A percentile compares a stretch with the other conserved stretches of the same genome.
These are phyloP conservation scores for Chlamydomonas incerta DNA, from an alignment of 139 green algal species.

Conservation along the genomic window DNA sequence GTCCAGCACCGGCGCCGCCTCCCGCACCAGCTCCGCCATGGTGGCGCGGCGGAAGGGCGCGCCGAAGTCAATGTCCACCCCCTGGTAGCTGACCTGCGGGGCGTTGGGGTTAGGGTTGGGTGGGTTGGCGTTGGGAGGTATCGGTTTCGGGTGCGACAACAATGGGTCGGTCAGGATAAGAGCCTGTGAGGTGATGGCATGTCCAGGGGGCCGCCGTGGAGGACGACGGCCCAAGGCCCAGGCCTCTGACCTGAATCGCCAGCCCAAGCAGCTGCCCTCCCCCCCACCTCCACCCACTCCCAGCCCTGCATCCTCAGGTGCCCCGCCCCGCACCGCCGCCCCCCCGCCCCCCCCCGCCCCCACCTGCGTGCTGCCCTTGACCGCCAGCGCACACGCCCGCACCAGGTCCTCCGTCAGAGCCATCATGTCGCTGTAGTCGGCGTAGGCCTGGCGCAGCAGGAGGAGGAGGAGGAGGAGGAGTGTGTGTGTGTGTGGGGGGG, in stretches of 20 bases:
- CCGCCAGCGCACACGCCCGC: conserved; percentile 58
- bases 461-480: background rate
- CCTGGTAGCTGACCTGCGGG: conserved; percentile 83
- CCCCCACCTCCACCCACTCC: no score
- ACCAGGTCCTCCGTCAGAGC: conserved; percentile 93
- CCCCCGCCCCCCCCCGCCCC: background rate
- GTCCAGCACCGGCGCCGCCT: conserved; percentile 68
- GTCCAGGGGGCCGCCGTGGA: no score
- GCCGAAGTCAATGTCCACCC: conserved; percentile 80
- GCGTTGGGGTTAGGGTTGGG: no score
- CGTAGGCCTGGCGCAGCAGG: conserved; percentile 83
- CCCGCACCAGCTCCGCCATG: conserved; percentile 93
- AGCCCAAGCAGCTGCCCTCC: no score
- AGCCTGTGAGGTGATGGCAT: no score
- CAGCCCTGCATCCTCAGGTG: background rate
- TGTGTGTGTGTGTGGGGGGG: background rate
- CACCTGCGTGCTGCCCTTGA: conserved; percentile 9
- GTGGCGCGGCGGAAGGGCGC: conserved; percentile 87
- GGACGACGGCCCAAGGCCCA: no score
- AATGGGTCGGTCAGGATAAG: no score
- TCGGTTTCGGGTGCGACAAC: no score
- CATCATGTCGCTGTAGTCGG: conserved; percentile 98
- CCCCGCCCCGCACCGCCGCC: background rate
- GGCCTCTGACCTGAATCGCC: no score
- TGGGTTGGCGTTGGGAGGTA: no score